Percentiles rank a stretch among this genome's conserved stretches.
Evolutionary conservation across 1,139 yeast species (phyloP).

Genomic region (Sugiyamaella xylanicola): DNA sequence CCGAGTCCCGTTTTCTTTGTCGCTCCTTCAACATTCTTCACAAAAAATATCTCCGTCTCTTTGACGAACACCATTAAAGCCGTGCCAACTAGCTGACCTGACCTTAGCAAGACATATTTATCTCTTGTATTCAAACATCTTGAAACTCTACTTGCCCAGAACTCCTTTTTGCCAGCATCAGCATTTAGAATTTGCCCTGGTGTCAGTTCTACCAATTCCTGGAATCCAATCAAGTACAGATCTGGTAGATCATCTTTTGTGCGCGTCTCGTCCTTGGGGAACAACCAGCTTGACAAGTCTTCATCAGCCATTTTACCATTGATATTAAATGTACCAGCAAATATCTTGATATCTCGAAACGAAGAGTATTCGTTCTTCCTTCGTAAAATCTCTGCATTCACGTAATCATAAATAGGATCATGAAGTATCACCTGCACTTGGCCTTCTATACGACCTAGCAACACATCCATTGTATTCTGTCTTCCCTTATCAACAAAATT

Average conservation of each 20-base stretch:
- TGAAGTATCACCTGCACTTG: slow-evolving; percentile 73
- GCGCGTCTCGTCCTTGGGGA: slow-evolving; percentile 51
- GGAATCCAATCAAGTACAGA: slow-evolving; percentile 79
- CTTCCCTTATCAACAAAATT: slow-evolving; percentile 91
- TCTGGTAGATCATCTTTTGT: slow-evolving; percentile 51
- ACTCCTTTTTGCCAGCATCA: slow-evolving; percentile 67
- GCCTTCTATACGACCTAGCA: slow-evolving; percentile 77
- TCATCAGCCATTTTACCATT: slow-evolving; percentile 64
- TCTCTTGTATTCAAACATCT: slow-evolving; percentile 56
- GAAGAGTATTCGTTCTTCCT: slow-evolving; percentile 62
- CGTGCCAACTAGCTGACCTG: slow-evolving; percentile 94
- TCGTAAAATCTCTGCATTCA: slow-evolving; percentile 58
- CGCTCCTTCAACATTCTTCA: slow-evolving; percentile 77
- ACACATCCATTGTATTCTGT: slow-evolving; percentile 81
- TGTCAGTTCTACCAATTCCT: slow-evolving; percentile 88
- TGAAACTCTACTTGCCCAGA: slow-evolving; percentile 78
- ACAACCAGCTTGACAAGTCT: slow-evolving; percentile 78
- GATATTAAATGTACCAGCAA: slow-evolving; percentile 86
- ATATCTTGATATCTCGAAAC: slow-evolving; percentile 59
- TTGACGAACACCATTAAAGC: slow-evolving; percentile 72
- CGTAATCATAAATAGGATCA: slow-evolving; percentile 87
- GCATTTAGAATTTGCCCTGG: slow-evolving; percentile 87
- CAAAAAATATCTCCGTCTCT: slow-evolving; percentile 59
- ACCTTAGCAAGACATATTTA: slow-evolving; percentile 70
- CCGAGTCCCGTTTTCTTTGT: slow-evolving; percentile 88